Percentiles rank a stretch among this genome's conserved stretches.
Evolutionary conservation across 2,329 filamentous ascomycete species (phyloP).

Genomic region (Nemania bipapillata): DNA sequence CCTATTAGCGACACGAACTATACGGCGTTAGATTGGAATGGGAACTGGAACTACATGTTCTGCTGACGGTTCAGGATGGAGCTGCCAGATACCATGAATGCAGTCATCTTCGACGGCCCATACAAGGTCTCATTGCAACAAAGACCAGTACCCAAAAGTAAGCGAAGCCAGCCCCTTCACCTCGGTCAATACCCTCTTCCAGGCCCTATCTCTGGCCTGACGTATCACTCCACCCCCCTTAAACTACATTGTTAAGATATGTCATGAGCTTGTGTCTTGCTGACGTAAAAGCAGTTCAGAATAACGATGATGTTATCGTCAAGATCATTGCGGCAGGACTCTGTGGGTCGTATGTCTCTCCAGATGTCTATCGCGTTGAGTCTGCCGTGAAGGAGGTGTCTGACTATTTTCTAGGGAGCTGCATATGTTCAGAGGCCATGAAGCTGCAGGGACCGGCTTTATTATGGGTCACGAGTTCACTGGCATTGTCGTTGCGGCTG

Average conservation of each 20-base stretch:
- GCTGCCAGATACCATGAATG: constrained; percentile 75
- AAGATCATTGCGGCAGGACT: constrained; percentile 85
- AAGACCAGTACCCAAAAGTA: constrained; percentile 76
- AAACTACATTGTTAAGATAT: constrained; percentile 8
- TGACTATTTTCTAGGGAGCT: constrained; percentile 70
- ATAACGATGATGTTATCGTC: constrained; percentile 80
- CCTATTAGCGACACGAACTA: constrained; percentile 14
- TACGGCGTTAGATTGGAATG: constrained; percentile 23
- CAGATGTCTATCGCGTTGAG: not conserved
- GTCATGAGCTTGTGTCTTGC: constrained; percentile 13
- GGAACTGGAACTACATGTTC: constrained; percentile 16
- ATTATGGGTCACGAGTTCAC: constrained; percentile 89
- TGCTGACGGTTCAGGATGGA: constrained; percentile 33
- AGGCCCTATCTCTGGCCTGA: constrained; percentile 8
- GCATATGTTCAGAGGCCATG: constrained; percentile 85
- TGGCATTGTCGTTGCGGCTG: constrained; percentile 75
- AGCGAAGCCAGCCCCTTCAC: constrained; percentile 37
- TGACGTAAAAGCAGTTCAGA: constrained; percentile 62
- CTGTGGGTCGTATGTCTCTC: constrained; percentile 78
- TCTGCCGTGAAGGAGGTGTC: constrained; percentile 26
- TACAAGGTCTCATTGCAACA: constrained; percentile 80
- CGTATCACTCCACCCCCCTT: constrained; percentile 13
- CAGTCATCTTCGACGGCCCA: constrained; percentile 86
- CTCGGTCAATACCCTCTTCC: constrained; percentile 8
- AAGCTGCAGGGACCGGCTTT: constrained; percentile 72